These are phyloP conservation scores for Backusella westeae DNA, from an alignment of 192 early-diverging fungal species.

Conservation along the genomic window DNA sequence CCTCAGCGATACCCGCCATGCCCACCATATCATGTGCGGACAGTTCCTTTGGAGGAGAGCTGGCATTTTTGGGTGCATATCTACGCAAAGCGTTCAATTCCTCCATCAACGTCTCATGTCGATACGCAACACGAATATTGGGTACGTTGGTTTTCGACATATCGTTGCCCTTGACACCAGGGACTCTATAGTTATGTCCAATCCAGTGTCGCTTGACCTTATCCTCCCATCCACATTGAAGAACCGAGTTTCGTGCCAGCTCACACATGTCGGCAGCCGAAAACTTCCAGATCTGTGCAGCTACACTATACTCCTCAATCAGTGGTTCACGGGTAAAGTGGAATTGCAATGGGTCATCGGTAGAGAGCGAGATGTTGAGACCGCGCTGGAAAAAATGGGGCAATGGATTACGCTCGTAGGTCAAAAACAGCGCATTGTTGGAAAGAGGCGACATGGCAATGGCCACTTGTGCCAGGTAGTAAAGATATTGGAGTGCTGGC, in stretches of 20 bases:
- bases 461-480: conserved; percentile 92
- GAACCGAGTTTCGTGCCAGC: conserved; percentile 84
- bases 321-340: conserved; percentile 96
- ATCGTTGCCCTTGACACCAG: conserved; percentile 78
- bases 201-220: conserved; percentile 90
- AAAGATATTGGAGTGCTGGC: conserved; percentile 92
- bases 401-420: conserved; percentile 92
- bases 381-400: conserved; percentile 90
- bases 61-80: conserved; percentile 23
- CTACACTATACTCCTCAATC: conserved; percentile 96
- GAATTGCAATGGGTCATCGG: conserved; percentile 96
- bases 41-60: background rate
- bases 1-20: background rate
- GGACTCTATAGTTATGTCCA: conserved; percentile 70
- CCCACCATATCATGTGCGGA: conserved; percentile 21
- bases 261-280: conserved; percentile 94
- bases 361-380: conserved; percentile 89
- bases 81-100: conserved; percentile 56
- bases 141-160: conserved; percentile 94
- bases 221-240: conserved; percentile 90
- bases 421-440: conserved; percentile 94
- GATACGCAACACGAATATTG: conserved; percentile 77
- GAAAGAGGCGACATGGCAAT: conserved; percentile 97
- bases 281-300: conserved; percentile 94
- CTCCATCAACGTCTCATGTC: conserved; percentile 83